phyloP scores from a whole-genome alignment of 78 protist species.

The Chrysochromulina parva region DNA sequence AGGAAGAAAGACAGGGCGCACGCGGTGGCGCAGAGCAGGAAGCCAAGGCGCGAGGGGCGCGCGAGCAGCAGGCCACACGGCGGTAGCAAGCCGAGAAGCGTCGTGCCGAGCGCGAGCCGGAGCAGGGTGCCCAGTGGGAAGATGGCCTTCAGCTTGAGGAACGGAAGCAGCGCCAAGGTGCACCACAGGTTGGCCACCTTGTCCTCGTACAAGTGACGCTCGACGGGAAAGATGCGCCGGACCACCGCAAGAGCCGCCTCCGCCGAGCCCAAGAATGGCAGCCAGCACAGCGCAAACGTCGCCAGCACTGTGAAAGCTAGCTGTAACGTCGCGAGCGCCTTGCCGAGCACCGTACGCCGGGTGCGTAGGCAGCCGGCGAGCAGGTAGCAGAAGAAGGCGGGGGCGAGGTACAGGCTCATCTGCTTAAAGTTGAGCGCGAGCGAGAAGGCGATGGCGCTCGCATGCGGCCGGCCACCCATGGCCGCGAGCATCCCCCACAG shows the following conservation, averaged over 20 bases:
- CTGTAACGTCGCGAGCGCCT: background rate
- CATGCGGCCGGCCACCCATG: background rate
- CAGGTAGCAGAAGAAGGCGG: slow-evolving; percentile 71
- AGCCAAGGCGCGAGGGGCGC: background rate
- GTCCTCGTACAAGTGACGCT: slow-evolving; percentile 90
- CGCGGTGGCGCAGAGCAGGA: background rate
- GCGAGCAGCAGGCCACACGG: background rate
- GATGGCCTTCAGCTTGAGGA: slow-evolving; percentile 56
- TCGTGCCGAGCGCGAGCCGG: background rate
- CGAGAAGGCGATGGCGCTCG: slow-evolving; percentile 49
- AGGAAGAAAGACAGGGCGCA: slow-evolving; percentile 78
- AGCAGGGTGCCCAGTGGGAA: background rate
- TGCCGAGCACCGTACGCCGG: background rate
- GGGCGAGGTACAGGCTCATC: slow-evolving; percentile 87
- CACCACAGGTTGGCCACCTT: slow-evolving; percentile 97
- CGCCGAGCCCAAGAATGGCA: slow-evolving; percentile 53
- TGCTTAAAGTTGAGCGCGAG: slow-evolving; percentile 85
- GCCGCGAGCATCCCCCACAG: slow-evolving; percentile 35
- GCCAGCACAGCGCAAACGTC: slow-evolving; percentile 70
- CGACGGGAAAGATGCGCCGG: slow-evolving; percentile 84
- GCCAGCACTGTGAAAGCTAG: slow-evolving; percentile 20
- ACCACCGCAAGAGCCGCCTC: slow-evolving; percentile 38
- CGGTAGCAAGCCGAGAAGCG: background rate
- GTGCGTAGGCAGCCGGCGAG: slow-evolving; percentile 34
- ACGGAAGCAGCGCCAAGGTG: slow-evolving; percentile 33